Conservation (phyloP, 2,329 filamentous ascomycete genomes). For the Teratosphaeria destructans region DNA sequence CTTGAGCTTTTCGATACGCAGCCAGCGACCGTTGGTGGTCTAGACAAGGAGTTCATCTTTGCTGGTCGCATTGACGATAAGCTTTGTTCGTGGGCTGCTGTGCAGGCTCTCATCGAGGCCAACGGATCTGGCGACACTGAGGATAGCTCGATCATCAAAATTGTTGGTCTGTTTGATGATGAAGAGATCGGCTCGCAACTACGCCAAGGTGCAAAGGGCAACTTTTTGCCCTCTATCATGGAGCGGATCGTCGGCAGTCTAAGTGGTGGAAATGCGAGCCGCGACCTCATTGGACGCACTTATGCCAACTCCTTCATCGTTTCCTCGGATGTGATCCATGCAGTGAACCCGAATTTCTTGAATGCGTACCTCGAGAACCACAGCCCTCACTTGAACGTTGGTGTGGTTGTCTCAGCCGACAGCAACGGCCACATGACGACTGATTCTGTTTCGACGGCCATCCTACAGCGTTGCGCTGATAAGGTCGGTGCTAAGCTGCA, state of each 20-base stretch:
- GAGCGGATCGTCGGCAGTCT: slow-evolving; percentile 71
- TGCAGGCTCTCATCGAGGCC: slow-evolving; percentile 62
- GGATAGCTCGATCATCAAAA: slow-evolving; percentile 61
- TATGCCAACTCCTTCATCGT: slow-evolving; percentile 88
- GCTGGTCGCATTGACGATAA: slow-evolving; percentile 95
- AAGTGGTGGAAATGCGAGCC: slow-evolving; percentile 33
- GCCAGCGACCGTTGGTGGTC: slow-evolving; percentile 69
- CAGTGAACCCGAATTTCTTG: slow-evolving; percentile 89
- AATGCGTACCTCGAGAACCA: slow-evolving; percentile 75
- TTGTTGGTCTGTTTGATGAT: slow-evolving; percentile 91
- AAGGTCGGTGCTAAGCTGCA: slow-evolving; percentile 63
- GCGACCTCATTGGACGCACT: slow-evolving; percentile 61
- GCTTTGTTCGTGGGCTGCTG: slow-evolving; percentile 86
- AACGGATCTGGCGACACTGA: slow-evolving; percentile 33
- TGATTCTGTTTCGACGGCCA: slow-evolving; percentile 71
- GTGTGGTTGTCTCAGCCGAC: slow-evolving; percentile 69
- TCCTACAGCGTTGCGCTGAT: slow-evolving; percentile 69
- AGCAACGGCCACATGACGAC: slow-evolving; percentile 95
- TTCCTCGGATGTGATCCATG: slow-evolving; percentile 86
- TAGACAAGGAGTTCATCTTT: slow-evolving; percentile 91
- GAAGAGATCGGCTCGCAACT: slow-evolving; percentile 91
- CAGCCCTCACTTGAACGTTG: slow-evolving; percentile 77
- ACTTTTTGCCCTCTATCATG: slow-evolving; percentile 73
- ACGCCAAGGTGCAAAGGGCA: slow-evolving; percentile 79
- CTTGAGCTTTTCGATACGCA: slow-evolving; percentile 89